phyloP scores from a whole-genome alignment of 176 grass and related monocot species.

The Aegilops umbellulata region DNA sequence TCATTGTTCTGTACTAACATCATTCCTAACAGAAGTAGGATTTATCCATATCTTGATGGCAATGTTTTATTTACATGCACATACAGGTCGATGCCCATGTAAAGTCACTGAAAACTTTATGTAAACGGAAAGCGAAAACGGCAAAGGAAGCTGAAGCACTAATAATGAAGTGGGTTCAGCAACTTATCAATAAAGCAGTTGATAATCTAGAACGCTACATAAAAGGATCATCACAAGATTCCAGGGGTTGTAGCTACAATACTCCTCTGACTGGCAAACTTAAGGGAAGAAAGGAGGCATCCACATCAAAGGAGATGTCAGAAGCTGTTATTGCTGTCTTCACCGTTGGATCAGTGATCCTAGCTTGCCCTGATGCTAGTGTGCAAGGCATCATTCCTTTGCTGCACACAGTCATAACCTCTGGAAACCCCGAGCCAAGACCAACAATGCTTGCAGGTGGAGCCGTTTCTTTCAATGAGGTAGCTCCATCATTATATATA shows the following conservation, averaged over 20 bases:
- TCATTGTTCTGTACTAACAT: constrained; percentile 12
- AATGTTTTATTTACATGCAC: constrained; percentile 25
- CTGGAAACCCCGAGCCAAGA: constrained; percentile 63
- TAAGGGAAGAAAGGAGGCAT: constrained; percentile 49
- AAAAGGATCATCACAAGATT: constrained; percentile 49
- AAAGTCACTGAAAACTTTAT: constrained; percentile 83
- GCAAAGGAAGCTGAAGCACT: constrained; percentile 60
- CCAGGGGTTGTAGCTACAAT: constrained; percentile 37
- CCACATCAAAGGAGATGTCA: constrained; percentile 40
- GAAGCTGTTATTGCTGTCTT: constrained; percentile 72
- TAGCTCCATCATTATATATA: constrained; percentile 74
- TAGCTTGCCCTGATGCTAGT: constrained; percentile 69
- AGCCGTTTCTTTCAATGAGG: constrained; percentile 69
- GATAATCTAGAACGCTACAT: constrained; percentile 57
- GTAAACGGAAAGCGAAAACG: constrained; percentile 77
- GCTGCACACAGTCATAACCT: constrained; percentile 84
- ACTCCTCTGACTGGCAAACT: constrained; percentile 60
- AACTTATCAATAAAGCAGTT: constrained; percentile 54
- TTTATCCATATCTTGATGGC: constrained; percentile 20
- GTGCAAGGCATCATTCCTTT: constrained; percentile 65
- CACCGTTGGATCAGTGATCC: constrained; percentile 84
- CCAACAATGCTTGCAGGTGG: constrained; percentile 58
- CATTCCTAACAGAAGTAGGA: constrained; percentile 12
- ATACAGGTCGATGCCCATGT: constrained; percentile 90
- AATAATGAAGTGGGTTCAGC: constrained; percentile 71